A percentile compares a stretch with the other conserved stretches of the same genome.
Conservation (phyloP, 345 rosid genomes). For the Noccaea caerulescens region DNA sequence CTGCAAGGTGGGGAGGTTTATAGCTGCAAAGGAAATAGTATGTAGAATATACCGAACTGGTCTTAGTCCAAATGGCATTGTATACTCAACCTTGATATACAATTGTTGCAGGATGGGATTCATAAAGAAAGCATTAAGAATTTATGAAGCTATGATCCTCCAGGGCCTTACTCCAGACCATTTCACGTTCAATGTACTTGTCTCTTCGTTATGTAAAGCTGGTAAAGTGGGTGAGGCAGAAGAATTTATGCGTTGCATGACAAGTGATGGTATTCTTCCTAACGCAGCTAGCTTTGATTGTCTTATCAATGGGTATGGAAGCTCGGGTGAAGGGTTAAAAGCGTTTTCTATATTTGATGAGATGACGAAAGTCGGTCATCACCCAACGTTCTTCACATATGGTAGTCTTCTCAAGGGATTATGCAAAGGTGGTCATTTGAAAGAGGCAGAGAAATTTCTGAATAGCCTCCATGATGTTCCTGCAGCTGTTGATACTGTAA, state of each 20-base stretch:
- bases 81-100: conserved; percentile 66
- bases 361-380: conserved; percentile 67
- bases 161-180: conserved; percentile 52
- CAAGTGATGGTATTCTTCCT: conserved; percentile 50
- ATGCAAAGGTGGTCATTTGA: conserved; percentile 68
- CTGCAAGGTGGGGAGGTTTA: conserved; percentile 54
- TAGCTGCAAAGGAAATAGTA: conserved; percentile 59
- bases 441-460: conserved; percentile 67
- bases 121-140: conserved; percentile 60
- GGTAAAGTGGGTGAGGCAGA: conserved; percentile 73
- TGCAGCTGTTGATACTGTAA: conserved; percentile 61
- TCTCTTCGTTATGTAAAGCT: conserved; percentile 66
- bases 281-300: conserved; percentile 65
- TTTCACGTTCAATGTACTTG: conserved; percentile 61
- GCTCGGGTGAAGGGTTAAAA: conserved; percentile 58
- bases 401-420: conserved; percentile 85
- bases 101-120: conserved; percentile 59
- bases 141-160: conserved; percentile 61
- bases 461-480: conserved; percentile 57
- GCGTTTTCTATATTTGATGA: conserved; percentile 76
- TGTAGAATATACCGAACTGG: conserved; percentile 72
- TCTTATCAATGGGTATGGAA: conserved; percentile 69
- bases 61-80: conserved; percentile 58
- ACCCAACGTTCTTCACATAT: conserved; percentile 70
- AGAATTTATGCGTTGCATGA: conserved; percentile 64